These are phyloP conservation scores for Emericellopsis terricola DNA, from an alignment of 495 filamentous ascomycete genomes.

Conservation along the genomic window DNA sequence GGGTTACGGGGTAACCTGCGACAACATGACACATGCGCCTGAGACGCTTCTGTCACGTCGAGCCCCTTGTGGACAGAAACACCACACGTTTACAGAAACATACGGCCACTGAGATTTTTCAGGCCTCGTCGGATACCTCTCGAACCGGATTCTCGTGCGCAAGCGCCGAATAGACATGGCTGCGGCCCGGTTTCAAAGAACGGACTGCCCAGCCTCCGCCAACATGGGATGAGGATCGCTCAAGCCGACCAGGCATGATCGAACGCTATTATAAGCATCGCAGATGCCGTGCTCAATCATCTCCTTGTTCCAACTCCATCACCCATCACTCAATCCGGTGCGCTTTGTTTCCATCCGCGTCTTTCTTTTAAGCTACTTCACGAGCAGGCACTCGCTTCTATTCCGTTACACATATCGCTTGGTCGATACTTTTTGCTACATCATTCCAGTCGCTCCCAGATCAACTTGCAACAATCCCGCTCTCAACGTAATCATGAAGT, in stretches of 20 bases:
- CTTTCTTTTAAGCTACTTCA: slow-evolving; percentile 21
- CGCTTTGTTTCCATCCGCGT: slow-evolving; percentile 1
- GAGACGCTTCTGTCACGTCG: too few relatives aligned
- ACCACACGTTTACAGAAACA: too few relatives aligned
- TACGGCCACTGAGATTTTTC: too few relatives aligned
- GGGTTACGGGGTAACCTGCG: too few relatives aligned
- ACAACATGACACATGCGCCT: too few relatives aligned
- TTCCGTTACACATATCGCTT: slow-evolving; percentile 7
- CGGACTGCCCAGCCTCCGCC: slow-evolving; percentile 10
- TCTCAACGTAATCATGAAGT: slow-evolving; percentile 28
- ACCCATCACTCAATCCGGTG: slow-evolving; percentile 1
- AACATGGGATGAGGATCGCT: slow-evolving; percentile 6
- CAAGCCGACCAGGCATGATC: not conserved
- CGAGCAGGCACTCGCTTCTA: slow-evolving; percentile 38
- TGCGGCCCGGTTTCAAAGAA: slow-evolving; percentile 30
- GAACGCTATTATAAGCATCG: too few relatives aligned
- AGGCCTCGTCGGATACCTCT: too few relatives aligned
- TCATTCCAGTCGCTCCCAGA: slow-evolving; percentile 4
- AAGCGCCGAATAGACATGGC: too few relatives aligned
- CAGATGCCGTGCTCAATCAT: too few relatives aligned
- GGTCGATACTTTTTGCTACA: slow-evolving; percentile 4
- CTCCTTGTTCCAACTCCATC: slow-evolving; percentile 1
- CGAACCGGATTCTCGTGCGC: too few relatives aligned
- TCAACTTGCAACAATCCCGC: slow-evolving; percentile 6
- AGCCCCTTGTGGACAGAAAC: too few relatives aligned